phyloP scores from a whole-genome alignment of 2,329 filamentous ascomycete genomes.

The Cordyceps javanica region DNA sequence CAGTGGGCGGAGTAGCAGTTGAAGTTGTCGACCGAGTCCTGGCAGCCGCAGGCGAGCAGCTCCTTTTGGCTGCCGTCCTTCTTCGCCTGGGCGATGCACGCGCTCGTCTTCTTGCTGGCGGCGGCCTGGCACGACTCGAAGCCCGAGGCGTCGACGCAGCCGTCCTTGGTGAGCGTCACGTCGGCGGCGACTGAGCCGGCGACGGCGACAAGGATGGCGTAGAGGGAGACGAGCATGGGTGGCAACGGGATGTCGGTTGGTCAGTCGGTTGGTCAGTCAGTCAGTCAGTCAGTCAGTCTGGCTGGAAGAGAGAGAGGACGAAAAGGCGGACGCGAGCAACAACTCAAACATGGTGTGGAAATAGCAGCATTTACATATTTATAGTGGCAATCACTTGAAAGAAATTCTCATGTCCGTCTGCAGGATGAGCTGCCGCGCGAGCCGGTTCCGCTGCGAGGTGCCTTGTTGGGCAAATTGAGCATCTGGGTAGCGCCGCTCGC shows the following conservation, averaged over 20 bases:
- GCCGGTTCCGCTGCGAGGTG: neutral
- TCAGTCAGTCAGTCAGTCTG: too few species aligned
- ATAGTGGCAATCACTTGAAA: neutral
- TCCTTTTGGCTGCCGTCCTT: slow-evolving; percentile 15
- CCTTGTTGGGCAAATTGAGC: neutral
- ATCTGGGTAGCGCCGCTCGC: neutral
- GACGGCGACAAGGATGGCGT: neutral
- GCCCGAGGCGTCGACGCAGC: slow-evolving; percentile 16
- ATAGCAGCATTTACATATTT: neutral
- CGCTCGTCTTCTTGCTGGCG: slow-evolving; percentile 8
- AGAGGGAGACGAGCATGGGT: neutral
- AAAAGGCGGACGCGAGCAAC: too few species aligned
- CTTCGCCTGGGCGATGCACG: slow-evolving; percentile 15
- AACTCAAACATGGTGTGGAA: neutral
- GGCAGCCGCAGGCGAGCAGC: slow-evolving; percentile 19
- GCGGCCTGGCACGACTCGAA: slow-evolving; percentile 18
- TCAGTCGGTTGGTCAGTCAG: too few species aligned
- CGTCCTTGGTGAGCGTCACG: slow-evolving; percentile 25
- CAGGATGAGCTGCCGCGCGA: neutral
- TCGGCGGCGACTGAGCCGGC: slow-evolving; percentile 19
- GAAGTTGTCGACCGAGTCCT: slow-evolving; percentile 20
- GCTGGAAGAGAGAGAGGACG: too few species aligned
- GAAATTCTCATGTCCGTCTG: slow-evolving; percentile 14
- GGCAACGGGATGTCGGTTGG: neutral
- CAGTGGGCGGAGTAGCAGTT: slow-evolving; percentile 32